Evolutionary conservation across 305 asterid genomes (phyloP).

Genomic region (Fraxinus ornus): DNA sequence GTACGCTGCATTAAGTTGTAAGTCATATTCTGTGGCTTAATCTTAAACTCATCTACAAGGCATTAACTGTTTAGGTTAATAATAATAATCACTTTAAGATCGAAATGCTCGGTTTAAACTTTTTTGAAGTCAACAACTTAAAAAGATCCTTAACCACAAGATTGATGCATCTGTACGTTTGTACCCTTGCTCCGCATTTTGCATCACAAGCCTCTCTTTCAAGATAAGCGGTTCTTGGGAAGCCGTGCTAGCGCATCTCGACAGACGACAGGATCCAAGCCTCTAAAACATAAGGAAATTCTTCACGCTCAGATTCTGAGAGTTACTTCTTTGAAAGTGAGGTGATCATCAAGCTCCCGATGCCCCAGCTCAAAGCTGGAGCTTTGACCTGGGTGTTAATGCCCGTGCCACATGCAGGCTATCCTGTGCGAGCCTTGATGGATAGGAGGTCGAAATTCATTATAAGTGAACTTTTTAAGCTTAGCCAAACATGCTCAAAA

Average conservation of each 20-base stretch:
- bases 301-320: background rate
- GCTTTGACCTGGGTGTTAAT: background rate
- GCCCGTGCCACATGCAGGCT: background rate
- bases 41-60: background rate
- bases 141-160: background rate
- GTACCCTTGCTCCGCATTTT: background rate
- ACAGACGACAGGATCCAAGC: background rate
- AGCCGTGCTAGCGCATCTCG: background rate
- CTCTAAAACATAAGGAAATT: background rate
- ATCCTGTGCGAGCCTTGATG: background rate
- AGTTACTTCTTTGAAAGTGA: background rate
- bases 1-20: background rate
- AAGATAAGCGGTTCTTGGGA: background rate
- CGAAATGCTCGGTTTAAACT: background rate
- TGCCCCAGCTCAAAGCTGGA: background rate
- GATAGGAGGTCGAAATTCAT: background rate
- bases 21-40: background rate
- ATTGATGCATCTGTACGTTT: background rate
- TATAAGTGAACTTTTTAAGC: background rate
- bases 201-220: background rate
- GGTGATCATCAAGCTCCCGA: background rate
- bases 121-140: slow-evolving; percentile 16
- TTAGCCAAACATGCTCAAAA: background rate
- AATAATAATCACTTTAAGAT: background rate
- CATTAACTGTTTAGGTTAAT: background rate